Base-by-base conservation (phyloP, 345 rosid species). In the Angophora floribunda region DNA sequence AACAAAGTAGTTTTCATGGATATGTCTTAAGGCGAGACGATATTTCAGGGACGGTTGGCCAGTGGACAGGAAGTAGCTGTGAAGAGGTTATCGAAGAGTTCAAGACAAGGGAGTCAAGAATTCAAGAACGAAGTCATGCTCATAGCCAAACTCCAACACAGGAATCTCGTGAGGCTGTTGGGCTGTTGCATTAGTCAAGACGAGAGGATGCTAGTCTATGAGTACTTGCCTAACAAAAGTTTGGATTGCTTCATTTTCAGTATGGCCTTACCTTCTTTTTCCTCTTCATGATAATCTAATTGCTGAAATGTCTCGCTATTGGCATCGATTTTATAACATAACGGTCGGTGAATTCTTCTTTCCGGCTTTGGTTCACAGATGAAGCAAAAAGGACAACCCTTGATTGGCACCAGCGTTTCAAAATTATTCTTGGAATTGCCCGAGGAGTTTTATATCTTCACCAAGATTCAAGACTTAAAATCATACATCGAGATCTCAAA, bases 41-140 rank as follows among this genome's bases (percentile, higher is more conserved):
- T 32, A 19, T 63, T 10, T 80, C 70, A 87, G 89, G 91, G 89
- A 9, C 47, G 4, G 30, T 65, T 89, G 63, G 24, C 30, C 9
- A 45, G 86, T 65, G 91, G 89, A 59, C 21, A 21, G 17, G 89
- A 87, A 44, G 30, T 89, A 61, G 91, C 89, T 17, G 91, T 89
- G 26, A 89, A 89, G 86, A 67, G 89, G 16, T 63, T 89, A 32
- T 87, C 87, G 7, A 44, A 79, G 88, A 19, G 26, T 21, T 87
- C 88, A 36, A 13, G 67, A 44, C 88, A 87, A 87, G 86, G 88
- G 9, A 5, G n/a, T 79, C 36, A 52, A 19, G 88, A 87, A 85
- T 87, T 87, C 28, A 89, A 57, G 51, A 75, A 75, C 78, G 88
- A 87, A 47, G 67, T 50, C 26, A 45, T 47, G 19, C 14, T 67